phyloP scores from a whole-genome alignment of 2,329 filamentous ascomycete species.

The Aspergillus arachidicola region DNA sequence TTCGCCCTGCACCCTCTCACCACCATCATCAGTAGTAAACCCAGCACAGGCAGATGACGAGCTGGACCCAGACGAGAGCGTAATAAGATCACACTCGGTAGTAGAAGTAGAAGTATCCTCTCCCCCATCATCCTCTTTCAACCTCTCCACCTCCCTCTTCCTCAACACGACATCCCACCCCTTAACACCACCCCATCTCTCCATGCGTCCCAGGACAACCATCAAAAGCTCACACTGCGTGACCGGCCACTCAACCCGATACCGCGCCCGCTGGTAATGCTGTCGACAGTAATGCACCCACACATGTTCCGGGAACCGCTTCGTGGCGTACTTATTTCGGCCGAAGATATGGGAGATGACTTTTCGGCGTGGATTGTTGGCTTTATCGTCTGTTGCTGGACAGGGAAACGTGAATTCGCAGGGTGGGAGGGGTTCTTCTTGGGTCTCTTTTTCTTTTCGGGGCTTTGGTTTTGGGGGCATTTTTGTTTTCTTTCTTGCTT shows the following conservation, averaged over 20 bases:
- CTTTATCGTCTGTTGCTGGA: background rate
- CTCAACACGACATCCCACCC: conserved; percentile 66
- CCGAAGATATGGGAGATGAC: conserved; percentile 81
- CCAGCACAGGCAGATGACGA: background rate
- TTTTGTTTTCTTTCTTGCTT: background rate
- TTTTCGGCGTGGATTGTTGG: conserved; percentile 48
- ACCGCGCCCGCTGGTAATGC: conserved; percentile 76
- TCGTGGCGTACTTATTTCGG: conserved; percentile 77
- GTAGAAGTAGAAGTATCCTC: background rate
- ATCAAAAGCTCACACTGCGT: conserved; percentile 66
- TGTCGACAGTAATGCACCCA: conserved; percentile 81
- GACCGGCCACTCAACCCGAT: conserved; percentile 65
- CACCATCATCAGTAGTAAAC: too few relatives aligned
- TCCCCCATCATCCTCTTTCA: background rate
- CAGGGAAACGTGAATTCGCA: conserved; percentile 21
- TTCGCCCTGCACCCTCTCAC: too few relatives aligned
- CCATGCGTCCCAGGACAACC: conserved; percentile 63
- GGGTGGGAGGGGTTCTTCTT: background rate
- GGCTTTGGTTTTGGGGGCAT: background rate
- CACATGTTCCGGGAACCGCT: conserved; percentile 66
- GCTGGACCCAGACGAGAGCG: background rate
- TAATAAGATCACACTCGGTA: too few relatives aligned
- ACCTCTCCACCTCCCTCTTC: conserved; percentile 56
- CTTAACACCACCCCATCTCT: conserved; percentile 63
- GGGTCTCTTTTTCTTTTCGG: background rate